Percentiles rank a stretch among this genome's conserved stretches.
Conservation (phyloP, 805 yeast genomes). For the Candida sanyiensis region DNA sequence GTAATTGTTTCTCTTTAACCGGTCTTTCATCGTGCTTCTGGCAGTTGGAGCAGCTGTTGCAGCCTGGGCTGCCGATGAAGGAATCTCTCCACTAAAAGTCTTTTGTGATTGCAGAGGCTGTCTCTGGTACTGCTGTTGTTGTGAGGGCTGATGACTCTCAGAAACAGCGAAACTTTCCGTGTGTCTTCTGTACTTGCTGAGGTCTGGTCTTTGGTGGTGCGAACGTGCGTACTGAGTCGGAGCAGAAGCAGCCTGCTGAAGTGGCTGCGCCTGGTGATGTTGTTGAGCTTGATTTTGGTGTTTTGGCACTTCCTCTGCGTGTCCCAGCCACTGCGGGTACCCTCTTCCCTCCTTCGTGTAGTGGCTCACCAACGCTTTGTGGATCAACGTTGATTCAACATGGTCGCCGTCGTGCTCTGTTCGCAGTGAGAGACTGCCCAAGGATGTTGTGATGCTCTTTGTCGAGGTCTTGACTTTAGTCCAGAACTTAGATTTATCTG, state of each 20-base stretch:
- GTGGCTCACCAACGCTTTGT: constrained; percentile 23
- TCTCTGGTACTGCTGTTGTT: constrained; percentile 1
- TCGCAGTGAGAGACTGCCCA: constrained; percentile 21
- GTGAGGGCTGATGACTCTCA: constrained; percentile 5
- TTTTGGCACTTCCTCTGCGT: constrained; percentile 9
- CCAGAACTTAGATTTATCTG: constrained; percentile 19
- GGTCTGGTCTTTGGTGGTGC: constrained; percentile 6
- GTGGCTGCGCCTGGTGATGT: constrained; percentile 11
- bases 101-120: too few species aligned
- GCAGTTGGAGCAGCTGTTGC: constrained; percentile 3
- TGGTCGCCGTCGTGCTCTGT: constrained; percentile 27
- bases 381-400: constrained; percentile 21
- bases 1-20: constrained; percentile 24
- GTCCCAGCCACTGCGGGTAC: constrained; percentile 27
- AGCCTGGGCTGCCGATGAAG: constrained; percentile 5
- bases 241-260: too few species aligned
- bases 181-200: constrained; percentile 9
- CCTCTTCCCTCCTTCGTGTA: constrained; percentile 13
- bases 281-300: constrained; percentile 9
- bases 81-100: not conserved
- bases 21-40: constrained; percentile 18
- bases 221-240: constrained; percentile 3
- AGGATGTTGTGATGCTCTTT: constrained; percentile 19
- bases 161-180: constrained; percentile 3
- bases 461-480: constrained; percentile 24